Evolutionary conservation across 2,329 filamentous ascomycete species (phyloP), one percentile per base, ranked within the genome.

Genomic region (Cyphellophora europaea): DNA sequence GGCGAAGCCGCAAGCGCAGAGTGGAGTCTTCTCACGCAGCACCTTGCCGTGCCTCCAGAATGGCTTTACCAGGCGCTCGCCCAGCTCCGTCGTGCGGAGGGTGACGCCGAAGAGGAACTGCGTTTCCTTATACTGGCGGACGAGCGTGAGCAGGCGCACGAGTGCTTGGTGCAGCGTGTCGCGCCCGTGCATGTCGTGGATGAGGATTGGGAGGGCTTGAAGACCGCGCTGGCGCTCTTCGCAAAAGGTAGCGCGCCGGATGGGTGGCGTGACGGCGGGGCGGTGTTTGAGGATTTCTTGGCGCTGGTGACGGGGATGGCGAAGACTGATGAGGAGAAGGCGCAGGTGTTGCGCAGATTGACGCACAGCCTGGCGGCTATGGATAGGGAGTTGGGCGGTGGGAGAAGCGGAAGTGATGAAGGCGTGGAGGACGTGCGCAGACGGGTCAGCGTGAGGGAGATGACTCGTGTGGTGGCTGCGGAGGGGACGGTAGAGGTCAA

Each of bases 11-110:
- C 30, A 27, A 30, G 28, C 14, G 11, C 30, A 35, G 19, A 13
- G 14, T 85, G 78, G 57, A 63, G 59, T 8, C 69, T 71, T 11
- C 64, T 91, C 14, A 72, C 72, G 0, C 63, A 71, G 29, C 75
- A 74, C 19, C 73, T 88, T 35, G 72, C 75, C 43, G 74, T 96
- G 27, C 86, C 89, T 1, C 59, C 69, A 2, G 58, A 71, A 3
- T 93, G 89, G 87, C 70, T 96, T 33, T 93, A 84, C 77, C 76
- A 85, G 40, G 85, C 91, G 12, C 84, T 88, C 53, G 88, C 88
- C 10, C 68, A 89, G 11, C 81, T 82, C 57, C 87, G 86, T 59
- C 81, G 83, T 42, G 78, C 79, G 38, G 75, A 78, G 30, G 44
- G 41, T 25, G 77, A 88, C 53, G 69, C 81, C 8, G 71, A 69